Percentiles rank a stretch among this genome's conserved stretches.
phyloP scores from a whole-genome alignment of 108 stramenopile genomes.

The Skeletonema costatum region DNA sequence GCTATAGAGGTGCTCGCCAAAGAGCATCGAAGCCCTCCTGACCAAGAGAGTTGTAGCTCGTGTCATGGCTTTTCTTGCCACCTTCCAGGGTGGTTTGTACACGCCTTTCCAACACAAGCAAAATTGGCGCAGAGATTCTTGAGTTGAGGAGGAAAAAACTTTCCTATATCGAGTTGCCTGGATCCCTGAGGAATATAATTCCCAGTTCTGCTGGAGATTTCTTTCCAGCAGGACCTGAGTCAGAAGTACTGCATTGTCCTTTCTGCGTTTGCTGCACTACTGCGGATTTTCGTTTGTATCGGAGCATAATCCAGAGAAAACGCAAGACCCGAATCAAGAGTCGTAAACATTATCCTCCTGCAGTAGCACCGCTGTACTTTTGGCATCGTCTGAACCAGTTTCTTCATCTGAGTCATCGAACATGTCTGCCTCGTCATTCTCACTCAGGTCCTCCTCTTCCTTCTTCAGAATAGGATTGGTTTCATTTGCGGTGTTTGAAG shows the following conservation, averaged over 20 bases:
- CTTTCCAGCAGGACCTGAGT: background rate
- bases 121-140: background rate
- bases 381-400: background rate
- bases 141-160: background rate
- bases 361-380: background rate
- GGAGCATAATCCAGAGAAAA: constrained; percentile 29
- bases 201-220: background rate
- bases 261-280: background rate
- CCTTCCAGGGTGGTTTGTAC: no score
- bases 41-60: no score
- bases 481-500: background rate
- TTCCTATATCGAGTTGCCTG: background rate
- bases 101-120: no score
- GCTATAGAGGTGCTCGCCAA: no score
- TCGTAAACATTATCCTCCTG: background rate
- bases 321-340: constrained; percentile 24
- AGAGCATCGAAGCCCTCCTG: no score
- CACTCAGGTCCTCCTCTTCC: background rate
- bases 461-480: background rate
- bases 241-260: background rate
- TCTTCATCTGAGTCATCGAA: background rate
- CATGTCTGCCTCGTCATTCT: constrained; percentile 9
- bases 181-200: background rate
- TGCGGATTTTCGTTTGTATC: background rate
- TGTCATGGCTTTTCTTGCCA: no score